A percentile compares a stretch with the other conserved stretches of the same genome.
phyloP scores from a whole-genome alignment of 495 filamentous ascomycete genomes.

The Schizothecium vesticola region DNA sequence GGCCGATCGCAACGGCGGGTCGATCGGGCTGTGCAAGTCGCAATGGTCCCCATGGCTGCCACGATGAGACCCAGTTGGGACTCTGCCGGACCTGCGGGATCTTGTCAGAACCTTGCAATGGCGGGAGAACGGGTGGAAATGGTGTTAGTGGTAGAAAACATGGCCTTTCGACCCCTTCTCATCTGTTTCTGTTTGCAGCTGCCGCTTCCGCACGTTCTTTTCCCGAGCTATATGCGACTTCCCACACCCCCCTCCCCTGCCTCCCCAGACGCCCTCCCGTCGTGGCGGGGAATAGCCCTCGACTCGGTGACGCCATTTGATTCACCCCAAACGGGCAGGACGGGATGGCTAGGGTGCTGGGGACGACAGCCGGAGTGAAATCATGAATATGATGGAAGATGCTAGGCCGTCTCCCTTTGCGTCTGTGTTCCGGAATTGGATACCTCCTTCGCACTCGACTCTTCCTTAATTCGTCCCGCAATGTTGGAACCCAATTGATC shows the following conservation, averaged over 20 bases:
- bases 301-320: neutral
- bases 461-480: too few species aligned
- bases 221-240: neutral
- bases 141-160: neutral
- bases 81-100: neutral
- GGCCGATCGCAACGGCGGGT: neutral
- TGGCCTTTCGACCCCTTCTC: neutral
- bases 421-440: too few species aligned
- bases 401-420: neutral
- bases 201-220: neutral
- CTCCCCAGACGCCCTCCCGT: neutral
- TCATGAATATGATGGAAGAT: neutral
- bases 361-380: too few species aligned
- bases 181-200: neutral
- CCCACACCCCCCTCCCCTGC: neutral
- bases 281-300: neutral
- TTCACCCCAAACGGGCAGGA: neutral
- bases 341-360: too few species aligned
- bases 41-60: neutral
- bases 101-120: neutral
- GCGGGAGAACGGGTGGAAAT: neutral
- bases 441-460: too few species aligned
- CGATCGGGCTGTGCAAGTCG: slow-evolving; percentile 2
- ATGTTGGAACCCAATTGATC: neutral
- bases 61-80: neutral